Conservation (phyloP, 495 filamentous ascomycete genomes). For the Usnea hakonensis region DNA sequence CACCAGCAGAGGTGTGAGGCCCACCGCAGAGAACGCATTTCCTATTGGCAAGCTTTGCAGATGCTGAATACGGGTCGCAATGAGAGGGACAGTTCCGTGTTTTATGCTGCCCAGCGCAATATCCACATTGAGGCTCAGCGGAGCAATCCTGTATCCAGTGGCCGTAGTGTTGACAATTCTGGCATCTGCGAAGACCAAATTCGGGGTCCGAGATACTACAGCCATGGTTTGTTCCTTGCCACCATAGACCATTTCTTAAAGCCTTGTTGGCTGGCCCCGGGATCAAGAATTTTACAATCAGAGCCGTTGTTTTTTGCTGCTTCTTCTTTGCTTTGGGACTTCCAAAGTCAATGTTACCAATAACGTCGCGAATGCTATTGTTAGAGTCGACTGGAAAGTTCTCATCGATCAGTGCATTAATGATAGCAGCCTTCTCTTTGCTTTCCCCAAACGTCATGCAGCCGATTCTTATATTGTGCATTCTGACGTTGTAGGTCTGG, state of each 20-base stretch:
- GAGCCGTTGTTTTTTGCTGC: not conserved
- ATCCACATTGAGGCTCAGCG: not conserved
- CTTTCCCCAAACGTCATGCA: not conserved
- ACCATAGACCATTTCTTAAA: not conserved
- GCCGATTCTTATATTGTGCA: not conserved
- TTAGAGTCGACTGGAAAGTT: not conserved
- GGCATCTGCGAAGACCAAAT: not conserved
- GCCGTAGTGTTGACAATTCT: not conserved
- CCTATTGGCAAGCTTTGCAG: no score
- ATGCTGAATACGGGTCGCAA: no score
- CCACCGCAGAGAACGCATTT: not conserved
- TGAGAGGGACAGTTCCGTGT: not conserved
- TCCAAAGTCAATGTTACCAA: no score
- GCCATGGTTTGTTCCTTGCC: not conserved
- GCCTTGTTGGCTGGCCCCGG: not conserved
- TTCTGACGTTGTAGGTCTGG: not conserved
- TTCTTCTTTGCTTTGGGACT: no score
- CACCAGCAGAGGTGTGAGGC: not conserved
- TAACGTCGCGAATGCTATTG: not conserved
- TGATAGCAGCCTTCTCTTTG: not conserved
- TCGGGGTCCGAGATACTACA: not conserved
- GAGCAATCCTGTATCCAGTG: not conserved
- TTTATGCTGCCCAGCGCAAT: not conserved
- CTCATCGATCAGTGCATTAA: not conserved
- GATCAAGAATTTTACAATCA: not conserved